phyloP scores from a whole-genome alignment of 2,329 filamentous ascomycete species.

The Talaromyces atroroseus region DNA sequence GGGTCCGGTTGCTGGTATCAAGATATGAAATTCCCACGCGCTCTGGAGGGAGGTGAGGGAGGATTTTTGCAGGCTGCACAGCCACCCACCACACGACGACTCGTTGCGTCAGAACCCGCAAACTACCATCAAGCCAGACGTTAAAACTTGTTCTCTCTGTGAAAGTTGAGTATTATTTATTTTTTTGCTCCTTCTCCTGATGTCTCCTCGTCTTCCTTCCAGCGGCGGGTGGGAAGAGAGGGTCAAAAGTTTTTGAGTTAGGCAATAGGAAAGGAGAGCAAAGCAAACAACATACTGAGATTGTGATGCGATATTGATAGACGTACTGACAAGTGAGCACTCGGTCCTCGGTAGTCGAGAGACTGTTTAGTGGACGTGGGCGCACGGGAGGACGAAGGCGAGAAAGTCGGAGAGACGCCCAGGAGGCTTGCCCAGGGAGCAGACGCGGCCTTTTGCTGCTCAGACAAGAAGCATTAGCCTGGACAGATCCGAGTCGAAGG shows the following conservation, averaged over 20 bases:
- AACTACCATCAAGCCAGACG: conserved; percentile 13
- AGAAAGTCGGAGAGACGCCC: too few species aligned
- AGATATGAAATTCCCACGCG: background rate
- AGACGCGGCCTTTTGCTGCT: too few species aligned
- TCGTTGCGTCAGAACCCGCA: conserved; percentile 13
- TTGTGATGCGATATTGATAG: conserved; percentile 11
- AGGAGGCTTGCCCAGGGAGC: too few species aligned
- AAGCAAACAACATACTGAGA: conserved; percentile 7
- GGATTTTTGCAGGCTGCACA: conserved; percentile 8
- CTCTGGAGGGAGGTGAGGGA: background rate
- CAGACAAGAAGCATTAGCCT: too few species aligned
- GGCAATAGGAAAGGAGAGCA: conserved; percentile 4
- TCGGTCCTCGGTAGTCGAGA: conserved; percentile 1
- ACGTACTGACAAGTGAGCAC: conserved; percentile 5
- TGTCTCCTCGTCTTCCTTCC: background rate
- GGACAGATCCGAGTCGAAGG: too few species aligned
- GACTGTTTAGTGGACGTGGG: too few species aligned
- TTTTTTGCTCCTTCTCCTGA: background rate
- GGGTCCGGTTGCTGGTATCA: background rate
- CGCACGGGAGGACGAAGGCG: too few species aligned
- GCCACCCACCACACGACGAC: conserved; percentile 18
- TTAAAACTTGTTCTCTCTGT: conserved; percentile 11
- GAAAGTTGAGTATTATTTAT: background rate
- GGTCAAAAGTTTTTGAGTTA: conserved; percentile 19
- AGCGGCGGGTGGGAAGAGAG: background rate